Conservation (phyloP, 2,329 filamentous ascomycete species). For the Apiospora saccharicola region DNA sequence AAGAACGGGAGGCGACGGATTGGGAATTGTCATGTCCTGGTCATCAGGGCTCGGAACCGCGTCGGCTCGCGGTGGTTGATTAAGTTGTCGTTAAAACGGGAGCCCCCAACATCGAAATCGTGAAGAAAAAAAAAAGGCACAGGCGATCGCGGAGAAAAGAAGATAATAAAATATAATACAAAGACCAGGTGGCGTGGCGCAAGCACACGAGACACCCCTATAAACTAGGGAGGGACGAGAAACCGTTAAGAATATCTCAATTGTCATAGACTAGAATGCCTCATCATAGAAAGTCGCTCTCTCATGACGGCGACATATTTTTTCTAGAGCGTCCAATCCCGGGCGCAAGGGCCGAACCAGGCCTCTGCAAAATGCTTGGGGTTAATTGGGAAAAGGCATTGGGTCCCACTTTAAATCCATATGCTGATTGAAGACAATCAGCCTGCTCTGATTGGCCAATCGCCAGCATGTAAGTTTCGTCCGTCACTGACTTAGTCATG, state of each 20-base stretch:
- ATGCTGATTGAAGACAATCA: slow-evolving; percentile 1
- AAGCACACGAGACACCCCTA: slow-evolving; percentile 7
- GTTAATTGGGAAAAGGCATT: slow-evolving; percentile 3
- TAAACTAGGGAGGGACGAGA: background rate
- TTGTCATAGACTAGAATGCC: slow-evolving; percentile 24
- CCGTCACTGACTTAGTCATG: background rate
- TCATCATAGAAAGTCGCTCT: slow-evolving; percentile 16
- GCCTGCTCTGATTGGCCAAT: background rate
- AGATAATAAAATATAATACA: slow-evolving; percentile 18
- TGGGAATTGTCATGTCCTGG: slow-evolving; percentile 37
- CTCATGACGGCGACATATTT: slow-evolving; percentile 38
- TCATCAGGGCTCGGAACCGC: slow-evolving; percentile 15
- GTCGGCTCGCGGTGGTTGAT: slow-evolving; percentile 21
- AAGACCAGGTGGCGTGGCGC: slow-evolving; percentile 6
- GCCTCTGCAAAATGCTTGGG: slow-evolving; percentile 17
- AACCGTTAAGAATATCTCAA: slow-evolving; percentile 13
- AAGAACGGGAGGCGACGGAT: slow-evolving; percentile 31
- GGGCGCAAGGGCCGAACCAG: background rate
- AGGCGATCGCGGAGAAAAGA: slow-evolving; percentile 3
- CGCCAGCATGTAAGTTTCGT: background rate
- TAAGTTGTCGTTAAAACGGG: slow-evolving; percentile 17
- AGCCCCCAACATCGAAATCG: slow-evolving; percentile 22
- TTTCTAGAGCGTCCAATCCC: slow-evolving; percentile 28
- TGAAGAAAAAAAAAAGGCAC: slow-evolving; percentile 2
- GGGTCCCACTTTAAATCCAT: background rate